A percentile compares a stretch with the other conserved stretches of the same genome.
Evolutionary conservation across 169 alveolate genomes (phyloP).

Genomic region (Plasmodium cynomolgi): DNA sequence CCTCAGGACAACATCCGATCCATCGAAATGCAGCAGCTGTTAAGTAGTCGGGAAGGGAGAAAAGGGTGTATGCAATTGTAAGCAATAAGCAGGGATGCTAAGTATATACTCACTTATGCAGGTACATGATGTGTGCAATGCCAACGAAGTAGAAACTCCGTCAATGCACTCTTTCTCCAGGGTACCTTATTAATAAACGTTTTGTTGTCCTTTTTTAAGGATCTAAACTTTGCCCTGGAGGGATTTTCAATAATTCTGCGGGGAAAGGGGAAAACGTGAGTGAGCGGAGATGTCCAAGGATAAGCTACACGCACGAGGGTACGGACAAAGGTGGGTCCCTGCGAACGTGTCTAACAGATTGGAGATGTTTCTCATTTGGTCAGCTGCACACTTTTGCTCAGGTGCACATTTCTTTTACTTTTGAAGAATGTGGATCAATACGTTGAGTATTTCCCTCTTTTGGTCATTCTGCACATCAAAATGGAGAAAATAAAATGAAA

Average conservation of each 20-base stretch:
- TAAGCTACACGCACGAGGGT: background rate
- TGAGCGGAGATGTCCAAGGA: background rate
- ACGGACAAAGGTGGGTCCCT: background rate
- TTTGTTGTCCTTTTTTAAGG: conserved; percentile 62
- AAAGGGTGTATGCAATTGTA: background rate
- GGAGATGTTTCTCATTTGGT: background rate
- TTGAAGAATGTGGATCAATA: conserved; percentile 47
- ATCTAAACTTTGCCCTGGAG: conserved; percentile 62
- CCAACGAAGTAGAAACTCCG: background rate
- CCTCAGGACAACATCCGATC: conserved; percentile 32
- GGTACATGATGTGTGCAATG: background rate
- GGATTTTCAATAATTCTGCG: conserved; percentile 62
- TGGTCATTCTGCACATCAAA: conserved; percentile 27
- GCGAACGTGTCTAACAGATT: background rate
- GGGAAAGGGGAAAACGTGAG: background rate
- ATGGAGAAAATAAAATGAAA: background rate
- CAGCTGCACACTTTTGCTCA: background rate
- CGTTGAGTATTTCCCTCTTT: conserved; percentile 72
- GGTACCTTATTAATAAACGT: conserved; percentile 68
- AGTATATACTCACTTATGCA: background rate
- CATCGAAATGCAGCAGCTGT: conserved; percentile 35
- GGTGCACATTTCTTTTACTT: conserved; percentile 24
- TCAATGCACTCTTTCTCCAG: background rate
- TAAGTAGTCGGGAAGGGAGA: background rate
- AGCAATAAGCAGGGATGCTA: background rate